phyloP scores from a whole-genome alignment of 495 filamentous ascomycete genomes.

The Penicillium cosmopolitanum region DNA sequence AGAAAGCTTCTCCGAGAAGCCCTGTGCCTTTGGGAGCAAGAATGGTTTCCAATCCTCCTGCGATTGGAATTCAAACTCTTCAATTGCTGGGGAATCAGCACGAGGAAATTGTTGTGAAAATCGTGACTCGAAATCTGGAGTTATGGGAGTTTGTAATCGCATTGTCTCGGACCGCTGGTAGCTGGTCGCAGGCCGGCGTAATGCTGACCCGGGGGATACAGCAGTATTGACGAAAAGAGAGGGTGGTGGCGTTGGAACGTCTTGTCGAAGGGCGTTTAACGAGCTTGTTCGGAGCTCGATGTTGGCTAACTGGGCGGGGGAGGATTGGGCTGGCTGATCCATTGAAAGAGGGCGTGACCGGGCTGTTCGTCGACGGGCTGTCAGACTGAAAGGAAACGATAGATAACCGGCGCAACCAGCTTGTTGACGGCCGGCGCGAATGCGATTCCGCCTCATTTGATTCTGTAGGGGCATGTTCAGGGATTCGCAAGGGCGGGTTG shows the following conservation, averaged over 20 bases:
- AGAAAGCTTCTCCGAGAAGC: slow-evolving; percentile 39
- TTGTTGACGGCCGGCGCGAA: slow-evolving; percentile 57
- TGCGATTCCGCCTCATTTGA: slow-evolving; percentile 37
- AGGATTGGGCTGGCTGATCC: slow-evolving; percentile 71
- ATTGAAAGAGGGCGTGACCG: slow-evolving; percentile 71
- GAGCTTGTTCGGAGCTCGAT: slow-evolving; percentile 76
- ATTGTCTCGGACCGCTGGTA: slow-evolving; percentile 80
- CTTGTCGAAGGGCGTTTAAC: slow-evolving; percentile 80
- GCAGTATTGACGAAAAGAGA: slow-evolving; percentile 31
- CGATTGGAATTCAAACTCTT: slow-evolving; percentile 23
- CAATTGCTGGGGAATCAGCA: slow-evolving; percentile 21
- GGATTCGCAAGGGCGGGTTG: slow-evolving; percentile 34
- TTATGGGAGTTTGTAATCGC: slow-evolving; percentile 48
- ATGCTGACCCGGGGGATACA: slow-evolving; percentile 58
- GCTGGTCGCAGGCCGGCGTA: slow-evolving; percentile 83
- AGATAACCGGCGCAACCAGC: slow-evolving; percentile 80
- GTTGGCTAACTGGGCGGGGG: slow-evolving; percentile 44
- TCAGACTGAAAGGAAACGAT: slow-evolving; percentile 73
- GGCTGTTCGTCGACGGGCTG: slow-evolving; percentile 67
- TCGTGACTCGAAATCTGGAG: slow-evolving; percentile 36
- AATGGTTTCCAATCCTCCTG: slow-evolving; percentile 49
- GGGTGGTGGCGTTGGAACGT: slow-evolving; percentile 43
- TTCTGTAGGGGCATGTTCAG: slow-evolving; percentile 39
- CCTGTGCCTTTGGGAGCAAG: slow-evolving; percentile 42
- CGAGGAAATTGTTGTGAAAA: slow-evolving; percentile 17